Evolutionary conservation across 2,329 filamentous ascomycete genomes (phyloP), one percentile per base, ranked within the genome.

Genomic region (Epichloe amarillans): DNA sequence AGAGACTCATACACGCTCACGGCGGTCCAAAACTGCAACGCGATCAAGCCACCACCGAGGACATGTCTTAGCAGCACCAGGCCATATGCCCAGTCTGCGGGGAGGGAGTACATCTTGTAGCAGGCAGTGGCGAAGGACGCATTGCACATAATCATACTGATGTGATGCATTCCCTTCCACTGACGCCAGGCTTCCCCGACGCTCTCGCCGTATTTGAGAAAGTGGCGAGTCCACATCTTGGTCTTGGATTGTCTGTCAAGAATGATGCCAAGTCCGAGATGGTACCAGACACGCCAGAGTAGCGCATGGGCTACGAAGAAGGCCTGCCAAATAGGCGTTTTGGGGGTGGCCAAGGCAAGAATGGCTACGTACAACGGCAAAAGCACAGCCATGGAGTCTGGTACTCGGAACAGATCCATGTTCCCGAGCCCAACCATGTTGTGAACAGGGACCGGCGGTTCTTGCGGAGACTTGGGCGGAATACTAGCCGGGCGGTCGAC

Each of bases 221-320:
- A 98, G 71, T 98, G 93, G 26, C 93, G 82, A 15, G 91, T 97
- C 88, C 93, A 97, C 66, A 86, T 82, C 71, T 97, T 97, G 68
- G 84, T 81, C 61, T 84, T 84, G 19, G 91, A 96, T 67, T 98
- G 93, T 50, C 80, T 77, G 60, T 88, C 82, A 46, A 98, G 77
- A 53, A 97, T 82, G 59, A 87, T 77, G 43, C 91, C 93, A 26
- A 98, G 79, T 23, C 93, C 93, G 50, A 93, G 69, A 11, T 86
- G 87, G 65, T 93, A 96, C 91, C 93, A 97, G 14, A 95, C 64
- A 44, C 93, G 84, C 88, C 90, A 95, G 15, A 79, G 60, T 30
- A 87, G 68, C 3, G 93, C 93, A 64, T 94, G 88, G 26, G 80
- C 63, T 51, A 95, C 80, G 63, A 97, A 95, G 36, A 94, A 67